phyloP scores from a whole-genome alignment of 2,329 filamentous ascomycete species.

The Fusarium sp. region DNA sequence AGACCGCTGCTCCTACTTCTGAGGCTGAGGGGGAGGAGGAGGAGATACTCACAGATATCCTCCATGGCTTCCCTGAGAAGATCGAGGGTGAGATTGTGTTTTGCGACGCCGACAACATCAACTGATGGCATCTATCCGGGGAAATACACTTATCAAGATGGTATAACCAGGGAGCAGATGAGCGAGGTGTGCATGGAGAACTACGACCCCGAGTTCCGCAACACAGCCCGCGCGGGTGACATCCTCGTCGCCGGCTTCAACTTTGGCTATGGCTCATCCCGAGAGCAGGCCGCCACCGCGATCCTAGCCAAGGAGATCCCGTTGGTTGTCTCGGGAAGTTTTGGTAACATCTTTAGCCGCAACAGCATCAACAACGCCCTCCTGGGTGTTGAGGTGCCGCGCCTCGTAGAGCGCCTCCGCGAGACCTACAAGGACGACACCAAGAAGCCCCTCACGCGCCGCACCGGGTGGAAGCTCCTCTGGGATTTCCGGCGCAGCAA shows the following conservation, averaged over 20 bases:
- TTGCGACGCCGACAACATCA: conserved; percentile 62
- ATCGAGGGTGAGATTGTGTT: conserved; percentile 90
- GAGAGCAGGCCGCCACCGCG: conserved; percentile 85
- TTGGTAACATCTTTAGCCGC: conserved; percentile 84
- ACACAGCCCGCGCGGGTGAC: conserved; percentile 75
- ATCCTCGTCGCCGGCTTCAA: conserved; percentile 90
- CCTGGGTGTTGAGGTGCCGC: conserved; percentile 76
- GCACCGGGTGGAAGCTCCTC: conserved; percentile 84
- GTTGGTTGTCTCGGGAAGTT: conserved; percentile 83
- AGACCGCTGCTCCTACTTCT: not conserved
- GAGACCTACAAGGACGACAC: conserved; percentile 65
- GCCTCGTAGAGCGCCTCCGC: conserved; percentile 73
- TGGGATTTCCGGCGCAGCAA: conserved; percentile 84
- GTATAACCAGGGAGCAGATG: conserved; percentile 82
- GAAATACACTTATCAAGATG: conserved; percentile 92
- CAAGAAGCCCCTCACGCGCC: conserved; percentile 70
- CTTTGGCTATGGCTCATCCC: conserved; percentile 84
- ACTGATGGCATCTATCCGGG: conserved; percentile 92
- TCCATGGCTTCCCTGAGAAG: conserved; percentile 87
- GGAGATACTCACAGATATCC: conserved; percentile 72
- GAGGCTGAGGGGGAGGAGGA: conserved; percentile 39
- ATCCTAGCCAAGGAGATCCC: conserved; percentile 85
- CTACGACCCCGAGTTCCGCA: conserved; percentile 81
- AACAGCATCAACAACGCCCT: conserved; percentile 86
- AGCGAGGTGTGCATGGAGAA: conserved; percentile 93